Percentiles rank a stretch among this genome's conserved stretches.
These are phyloP conservation scores for Polychaeton citri DNA, from an alignment of 2,329 filamentous ascomycete genomes.

Conservation along the genomic window DNA sequence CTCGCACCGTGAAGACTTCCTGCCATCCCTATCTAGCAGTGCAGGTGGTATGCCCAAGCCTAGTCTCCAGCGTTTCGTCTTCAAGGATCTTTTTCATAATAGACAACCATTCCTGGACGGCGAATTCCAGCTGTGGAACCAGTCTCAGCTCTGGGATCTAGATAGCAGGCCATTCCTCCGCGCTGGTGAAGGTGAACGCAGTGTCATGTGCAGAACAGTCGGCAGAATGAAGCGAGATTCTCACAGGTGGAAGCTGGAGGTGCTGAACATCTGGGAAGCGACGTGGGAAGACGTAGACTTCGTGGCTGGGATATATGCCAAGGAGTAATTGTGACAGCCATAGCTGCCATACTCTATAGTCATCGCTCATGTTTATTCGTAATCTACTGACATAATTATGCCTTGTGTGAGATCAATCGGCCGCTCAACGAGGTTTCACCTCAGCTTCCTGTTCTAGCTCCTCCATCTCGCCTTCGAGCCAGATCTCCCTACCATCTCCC, in stretches of 20 bases:
- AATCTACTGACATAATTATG: no score
- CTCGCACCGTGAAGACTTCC: constrained; percentile 40
- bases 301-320: constrained; percentile 31
- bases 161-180: constrained; percentile 30
- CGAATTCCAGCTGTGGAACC: constrained; percentile 34
- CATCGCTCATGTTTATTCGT: no score
- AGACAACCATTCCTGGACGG: constrained; percentile 41
- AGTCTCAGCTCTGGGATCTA: constrained; percentile 30
- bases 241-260: constrained; percentile 29
- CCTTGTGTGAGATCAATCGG: no score
- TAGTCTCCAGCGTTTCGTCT: constrained; percentile 53
- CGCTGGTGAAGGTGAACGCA: constrained; percentile 5
- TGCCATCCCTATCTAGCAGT: background rate
- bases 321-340: background rate
- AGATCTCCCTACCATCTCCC: constrained; percentile 48
- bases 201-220: constrained; percentile 34
- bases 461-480: constrained; percentile 33
- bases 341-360: no score
- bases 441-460: constrained; percentile 5
- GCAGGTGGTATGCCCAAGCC: constrained; percentile 5
- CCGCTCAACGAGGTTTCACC: no score
- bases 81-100: constrained; percentile 49
- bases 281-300: constrained; percentile 41
- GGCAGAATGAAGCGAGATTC: constrained; percentile 34
- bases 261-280: constrained; percentile 40